Evolutionary conservation across 352 stramenopile species (phyloP).

Genomic region (Globisporangium sylvaticum): DNA sequence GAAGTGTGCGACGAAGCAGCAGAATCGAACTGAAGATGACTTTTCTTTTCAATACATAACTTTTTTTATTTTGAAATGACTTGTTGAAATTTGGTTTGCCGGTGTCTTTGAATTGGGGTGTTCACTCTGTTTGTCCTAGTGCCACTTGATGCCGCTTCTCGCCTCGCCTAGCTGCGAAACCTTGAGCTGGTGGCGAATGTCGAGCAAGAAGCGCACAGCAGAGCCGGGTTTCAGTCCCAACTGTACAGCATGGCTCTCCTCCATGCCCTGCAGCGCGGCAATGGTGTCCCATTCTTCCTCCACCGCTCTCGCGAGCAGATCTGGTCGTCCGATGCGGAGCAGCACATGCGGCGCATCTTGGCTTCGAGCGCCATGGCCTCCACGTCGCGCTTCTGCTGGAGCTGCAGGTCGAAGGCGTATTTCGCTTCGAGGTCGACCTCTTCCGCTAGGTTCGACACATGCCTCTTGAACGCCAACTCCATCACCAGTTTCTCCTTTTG

Average conservation of each 20-base stretch:
- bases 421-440: conserved; percentile 57
- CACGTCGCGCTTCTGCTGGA: conserved; percentile 55
- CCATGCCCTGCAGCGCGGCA: not conserved
- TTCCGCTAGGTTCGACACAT: conserved; percentile 43
- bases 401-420: conserved; percentile 48
- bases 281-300: not conserved
- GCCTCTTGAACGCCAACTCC: conserved; percentile 56
- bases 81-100: not conserved
- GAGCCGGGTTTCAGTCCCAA: not conserved
- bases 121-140: not conserved
- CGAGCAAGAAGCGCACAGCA: not conserved
- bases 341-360: conserved; percentile 35
- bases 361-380: conserved; percentile 47
- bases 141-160: not conserved
- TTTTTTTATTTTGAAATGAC: conserved; percentile 5
- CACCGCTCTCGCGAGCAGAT: not conserved
- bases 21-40: conserved; percentile 7
- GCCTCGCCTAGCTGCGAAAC: not conserved
- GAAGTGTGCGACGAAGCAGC: not conserved
- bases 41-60: conserved; percentile 9
- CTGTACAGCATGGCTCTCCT: not conserved
- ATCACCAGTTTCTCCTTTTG: conserved; percentile 33
- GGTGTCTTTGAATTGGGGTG: not conserved
- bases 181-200: not conserved
- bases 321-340: not conserved